Evolutionary conservation across 202 grass and related monocot species (phyloP), one percentile per base, ranked within the genome.

Genomic region (Schoenoplectus tabernaemontani): DNA sequence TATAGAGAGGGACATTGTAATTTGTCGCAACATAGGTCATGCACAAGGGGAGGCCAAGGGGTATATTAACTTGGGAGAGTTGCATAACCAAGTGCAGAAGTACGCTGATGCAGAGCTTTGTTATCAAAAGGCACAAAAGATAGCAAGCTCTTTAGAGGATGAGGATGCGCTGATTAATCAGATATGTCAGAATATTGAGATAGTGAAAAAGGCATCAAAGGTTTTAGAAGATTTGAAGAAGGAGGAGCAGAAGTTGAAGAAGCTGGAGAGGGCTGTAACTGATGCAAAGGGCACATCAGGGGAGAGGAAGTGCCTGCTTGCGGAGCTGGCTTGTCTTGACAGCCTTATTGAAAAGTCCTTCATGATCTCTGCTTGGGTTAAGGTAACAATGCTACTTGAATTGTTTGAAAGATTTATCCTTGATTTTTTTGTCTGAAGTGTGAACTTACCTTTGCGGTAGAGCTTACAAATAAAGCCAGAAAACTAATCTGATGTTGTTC

Each of bases 41-140:
- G 48, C 50, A 77, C 91, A 94, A 92, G 95, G 91, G 64, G 91
- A 98, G 59, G 91, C 95, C 82, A 98, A 94, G 61, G 95, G 95
- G 26, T 98, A 83, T 81, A 89, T 94, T 82, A 98, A 92, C 90
- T 87, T 94, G 26, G 95, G 89, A 4, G 91, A 90, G 83, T 67
- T 94, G 56, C 59, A 89, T 81, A 82, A 72, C 85, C 82, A 64
- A 46, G 58, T 85, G 64, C 91, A 98, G 39, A 87, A 86, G 64
- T 94, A 98, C 20, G 81, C 82, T 28, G 69, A 89, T 23, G 91
- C 95, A 90, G 82, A 86, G 28, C 83, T 83, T 86, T 94, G 89
- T 72, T 98, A 98, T 78, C 79, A 86, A 46, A 94, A 57, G 84
- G 87, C 95, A 69, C 65, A 89, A 56, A 16, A 73, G 15, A 87